Base-by-base conservation (phyloP, 805 yeast species). In the Schwanniomyces sp. region DNA sequence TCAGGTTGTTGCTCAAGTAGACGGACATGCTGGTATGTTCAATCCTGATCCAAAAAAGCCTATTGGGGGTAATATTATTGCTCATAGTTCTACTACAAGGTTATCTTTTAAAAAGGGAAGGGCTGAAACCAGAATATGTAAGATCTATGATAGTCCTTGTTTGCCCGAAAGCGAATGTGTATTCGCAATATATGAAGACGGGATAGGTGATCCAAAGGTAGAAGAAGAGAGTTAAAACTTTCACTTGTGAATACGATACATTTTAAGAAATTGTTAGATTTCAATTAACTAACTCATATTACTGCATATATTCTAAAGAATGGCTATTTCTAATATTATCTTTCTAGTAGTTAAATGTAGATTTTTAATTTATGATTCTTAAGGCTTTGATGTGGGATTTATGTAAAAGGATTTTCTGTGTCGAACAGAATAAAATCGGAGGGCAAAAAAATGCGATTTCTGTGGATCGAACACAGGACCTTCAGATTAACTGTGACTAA, bases 21-120 rank as follows among this genome's bases (percentile, higher is more conserved):
- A 94, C 62, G 94, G 92, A 1, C 95, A 95, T 60, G 82, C 82
- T 37, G 77, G 81, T 25, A 72, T 82, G 73, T 91, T 84, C 66
- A 91, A 91, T 57, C 96, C 97, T 1, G 99, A 94, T 66, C 97
- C 98, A 12, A 94, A 94, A 67, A 94, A 94, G 66, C 99, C 99
- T 14, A 92, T 94, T 56, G 99, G 99, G 52, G 99, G 99, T 58
- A 92, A 94, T 62, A 94, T 94, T 57, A 86, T 94, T 65, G 99
- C 98, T 0, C 99, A 94, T 66, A 85, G 96, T 16, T 91, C 97
- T 2, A 92, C 98, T 5, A 94, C 99, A 2, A 80, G 99, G 60
- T 77, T 94, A 49, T 86, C 88, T 46, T 84, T 94, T 66, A 87
- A 86, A 62, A 94, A 94, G 70, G 97, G 96, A 45, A 82, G 85